Evolutionary conservation across 225 moss, liverwort and hornwort genomes (phyloP).

Genomic region (Sphagnum tenellum): DNA sequence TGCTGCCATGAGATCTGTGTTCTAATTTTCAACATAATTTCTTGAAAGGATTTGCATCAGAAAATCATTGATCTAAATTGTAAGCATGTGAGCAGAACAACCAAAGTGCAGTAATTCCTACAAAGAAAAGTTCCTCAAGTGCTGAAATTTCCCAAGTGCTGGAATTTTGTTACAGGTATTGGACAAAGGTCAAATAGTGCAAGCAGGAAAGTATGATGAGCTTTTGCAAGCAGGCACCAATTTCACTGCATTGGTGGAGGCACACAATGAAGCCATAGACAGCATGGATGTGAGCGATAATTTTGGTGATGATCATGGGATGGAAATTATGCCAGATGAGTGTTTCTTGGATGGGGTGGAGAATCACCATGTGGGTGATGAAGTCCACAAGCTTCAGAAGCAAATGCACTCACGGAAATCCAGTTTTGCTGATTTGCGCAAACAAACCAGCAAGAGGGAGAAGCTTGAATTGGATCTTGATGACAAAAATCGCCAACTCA

Average conservation of each 20-base stretch:
- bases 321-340: neutral
- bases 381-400: constrained; percentile 12
- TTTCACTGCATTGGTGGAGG: constrained; percentile 38
- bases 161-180: constrained; percentile 28
- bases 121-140: too few species aligned
- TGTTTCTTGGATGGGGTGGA: constrained; percentile 18
- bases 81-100: too few species aligned
- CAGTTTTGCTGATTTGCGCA: constrained; percentile 22
- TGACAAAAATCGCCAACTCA: constrained; percentile 34
- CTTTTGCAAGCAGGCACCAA: constrained; percentile 40
- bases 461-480: constrained; percentile 1
- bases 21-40: too few species aligned
- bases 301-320: constrained; percentile 13
- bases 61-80: too few species aligned
- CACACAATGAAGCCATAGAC: constrained; percentile 47
- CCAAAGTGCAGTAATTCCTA: neutral
- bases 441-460: constrained; percentile 25
- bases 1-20: too few species aligned
- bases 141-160: too few species aligned
- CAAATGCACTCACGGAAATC: constrained; percentile 26
- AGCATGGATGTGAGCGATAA: constrained; percentile 21
- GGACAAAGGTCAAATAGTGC: constrained; percentile 39
- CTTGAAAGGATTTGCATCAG: too few species aligned
- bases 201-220: constrained; percentile 46
- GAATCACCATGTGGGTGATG: constrained; percentile 18